These are phyloP conservation scores for Suhomyces pyralidae DNA, from an alignment of 805 yeast species.

Conservation along the genomic window DNA sequence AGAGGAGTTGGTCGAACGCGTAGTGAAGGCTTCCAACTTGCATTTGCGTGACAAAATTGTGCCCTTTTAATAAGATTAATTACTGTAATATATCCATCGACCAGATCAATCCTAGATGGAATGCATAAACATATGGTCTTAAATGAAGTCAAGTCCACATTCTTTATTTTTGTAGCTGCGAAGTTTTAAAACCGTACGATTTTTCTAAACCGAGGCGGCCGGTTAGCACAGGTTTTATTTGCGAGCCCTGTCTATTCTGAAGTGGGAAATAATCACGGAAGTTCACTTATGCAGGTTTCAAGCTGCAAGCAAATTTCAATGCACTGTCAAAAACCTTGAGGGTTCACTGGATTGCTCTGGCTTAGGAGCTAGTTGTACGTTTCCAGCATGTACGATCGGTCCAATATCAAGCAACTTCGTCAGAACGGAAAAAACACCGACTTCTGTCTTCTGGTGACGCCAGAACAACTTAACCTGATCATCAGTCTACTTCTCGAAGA, in stretches of 20 bases:
- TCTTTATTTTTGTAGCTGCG: neutral
- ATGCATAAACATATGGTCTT: neutral
- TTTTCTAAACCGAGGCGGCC: neutral
- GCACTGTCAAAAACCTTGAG: neutral
- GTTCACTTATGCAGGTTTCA: neutral
- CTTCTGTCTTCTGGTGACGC: slow-evolving; percentile 12
- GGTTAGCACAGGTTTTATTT: neutral
- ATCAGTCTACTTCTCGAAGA: slow-evolving; percentile 1
- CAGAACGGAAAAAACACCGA: slow-evolving; percentile 7
- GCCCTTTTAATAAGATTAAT: neutral
- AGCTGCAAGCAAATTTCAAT: neutral
- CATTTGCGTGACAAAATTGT: slow-evolving; percentile 6
- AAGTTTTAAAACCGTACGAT: neutral
- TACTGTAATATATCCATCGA: neutral
- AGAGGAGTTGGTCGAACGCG: slow-evolving; percentile 18
- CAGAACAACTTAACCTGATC: slow-evolving; percentile 2
- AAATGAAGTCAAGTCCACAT: neutral
- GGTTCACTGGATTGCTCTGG: neutral
- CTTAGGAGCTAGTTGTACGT: neutral
- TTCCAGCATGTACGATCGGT: neutral
- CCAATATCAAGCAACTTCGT: slow-evolving; percentile 1
- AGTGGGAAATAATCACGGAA: neutral
- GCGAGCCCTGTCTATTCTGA: neutral
- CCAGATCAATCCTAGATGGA: neutral
- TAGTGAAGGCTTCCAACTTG: slow-evolving; percentile 12